A percentile compares a stretch with the other conserved stretches of the same genome.
Evolutionary conservation across 2,329 filamentous ascomycete genomes (phyloP).

Genomic region (Lomentospora prolificans): DNA sequence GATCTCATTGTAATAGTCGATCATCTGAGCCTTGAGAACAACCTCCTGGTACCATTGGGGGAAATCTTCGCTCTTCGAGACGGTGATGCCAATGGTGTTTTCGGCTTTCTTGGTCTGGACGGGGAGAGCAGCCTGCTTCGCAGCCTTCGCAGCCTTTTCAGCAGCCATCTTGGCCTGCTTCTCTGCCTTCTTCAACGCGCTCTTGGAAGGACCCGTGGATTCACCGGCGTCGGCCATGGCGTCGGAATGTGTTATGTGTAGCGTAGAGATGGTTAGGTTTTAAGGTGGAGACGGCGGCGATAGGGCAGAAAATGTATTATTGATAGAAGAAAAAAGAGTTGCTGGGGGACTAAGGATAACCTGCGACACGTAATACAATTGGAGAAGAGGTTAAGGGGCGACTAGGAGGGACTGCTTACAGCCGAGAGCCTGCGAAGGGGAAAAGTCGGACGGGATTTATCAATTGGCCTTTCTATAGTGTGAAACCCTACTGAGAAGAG

Average conservation of each 20-base stretch:
- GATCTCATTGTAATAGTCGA: conserved; percentile 91
- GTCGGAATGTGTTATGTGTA: conserved; percentile 7
- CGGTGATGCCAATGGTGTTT: conserved; percentile 79
- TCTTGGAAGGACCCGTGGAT: conserved; percentile 40
- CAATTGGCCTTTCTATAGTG: conserved; percentile 2
- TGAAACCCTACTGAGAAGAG: conserved; percentile 4
- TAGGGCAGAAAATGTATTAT: conserved; percentile 1
- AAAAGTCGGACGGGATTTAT: conserved; percentile 6
- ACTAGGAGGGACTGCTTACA: background rate
- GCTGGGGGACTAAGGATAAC: background rate
- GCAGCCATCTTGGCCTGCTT: conserved; percentile 52
- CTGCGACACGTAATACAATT: background rate
- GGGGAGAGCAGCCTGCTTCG: conserved; percentile 42
- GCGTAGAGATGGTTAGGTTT: background rate
- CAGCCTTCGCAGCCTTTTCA: conserved; percentile 52
- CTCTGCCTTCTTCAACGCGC: conserved; percentile 55
- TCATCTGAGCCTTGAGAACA: conserved; percentile 91
- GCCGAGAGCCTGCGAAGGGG: background rate
- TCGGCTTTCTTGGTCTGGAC: conserved; percentile 50
- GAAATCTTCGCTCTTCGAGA: conserved; percentile 78
- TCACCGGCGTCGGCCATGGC: conserved; percentile 23
- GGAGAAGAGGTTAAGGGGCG: background rate
- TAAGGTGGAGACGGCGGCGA: background rate
- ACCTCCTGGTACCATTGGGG: conserved; percentile 96
- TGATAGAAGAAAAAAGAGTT: background rate